phyloP scores from a whole-genome alignment of 1,139 yeast species.

The Saccharomyces hybrid region DNA sequence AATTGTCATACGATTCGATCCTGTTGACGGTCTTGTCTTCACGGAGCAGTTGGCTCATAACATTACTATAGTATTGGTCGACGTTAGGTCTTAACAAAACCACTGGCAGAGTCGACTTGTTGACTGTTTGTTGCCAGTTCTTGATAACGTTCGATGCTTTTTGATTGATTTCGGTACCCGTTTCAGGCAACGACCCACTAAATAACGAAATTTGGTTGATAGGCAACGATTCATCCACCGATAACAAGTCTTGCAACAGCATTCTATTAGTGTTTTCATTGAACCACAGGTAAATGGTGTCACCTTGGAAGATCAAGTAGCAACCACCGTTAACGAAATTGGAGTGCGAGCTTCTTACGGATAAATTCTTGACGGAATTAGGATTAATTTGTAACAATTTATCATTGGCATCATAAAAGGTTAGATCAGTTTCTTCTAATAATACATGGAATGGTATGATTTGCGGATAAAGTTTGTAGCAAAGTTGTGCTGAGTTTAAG shows the following conservation, averaged over 20 bases:
- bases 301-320: conserved; percentile 69
- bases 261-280: conserved; percentile 63
- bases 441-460: conserved; percentile 67
- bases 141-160: conserved; percentile 59
- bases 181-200: conserved; percentile 46
- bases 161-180: conserved; percentile 60
- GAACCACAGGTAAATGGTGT: conserved; percentile 55
- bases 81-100: conserved; percentile 28
- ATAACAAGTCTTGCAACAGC: conserved; percentile 69
- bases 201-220: conserved; percentile 35
- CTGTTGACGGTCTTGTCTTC: conserved; percentile 65
- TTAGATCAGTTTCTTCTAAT: conserved; percentile 45
- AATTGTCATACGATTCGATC: conserved; percentile 50
- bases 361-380: conserved; percentile 37
- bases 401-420: conserved; percentile 38
- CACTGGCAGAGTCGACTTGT: conserved; percentile 22
- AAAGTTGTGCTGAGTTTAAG: conserved; percentile 52
- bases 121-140: conserved; percentile 26
- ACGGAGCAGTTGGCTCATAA: conserved; percentile 45
- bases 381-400: conserved; percentile 40
- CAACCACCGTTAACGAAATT: conserved; percentile 52
- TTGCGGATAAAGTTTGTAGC: conserved; percentile 71
- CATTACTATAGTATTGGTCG: conserved; percentile 26
- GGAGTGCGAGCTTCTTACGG: conserved; percentile 22
- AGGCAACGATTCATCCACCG: conserved; percentile 48